Evolutionary conservation across 441 rosid genomes (phyloP).

Genomic region (Breynia disticha): DNA sequence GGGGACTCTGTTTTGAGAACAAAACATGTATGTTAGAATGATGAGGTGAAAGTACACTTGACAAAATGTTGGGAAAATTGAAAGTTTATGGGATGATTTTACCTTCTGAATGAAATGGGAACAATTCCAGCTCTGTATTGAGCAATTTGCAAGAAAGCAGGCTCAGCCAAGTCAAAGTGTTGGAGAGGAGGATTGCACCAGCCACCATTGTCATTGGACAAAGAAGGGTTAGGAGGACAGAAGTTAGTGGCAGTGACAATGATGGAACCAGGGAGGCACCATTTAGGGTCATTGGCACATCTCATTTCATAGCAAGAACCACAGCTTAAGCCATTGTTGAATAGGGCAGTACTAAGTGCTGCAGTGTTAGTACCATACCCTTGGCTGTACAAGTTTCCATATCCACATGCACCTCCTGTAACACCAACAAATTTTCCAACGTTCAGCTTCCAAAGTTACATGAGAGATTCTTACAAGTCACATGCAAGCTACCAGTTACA

Average conservation of each 20-base stretch:
- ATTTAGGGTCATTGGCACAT: constrained; percentile 60
- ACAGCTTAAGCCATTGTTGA: constrained; percentile 86
- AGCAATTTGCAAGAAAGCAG: constrained; percentile 82
- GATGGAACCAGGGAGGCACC: constrained; percentile 77
- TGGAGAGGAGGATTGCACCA: constrained; percentile 98
- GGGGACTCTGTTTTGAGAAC: constrained; percentile 24
- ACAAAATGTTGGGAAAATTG: too few species aligned
- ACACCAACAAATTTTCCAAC: background rate
- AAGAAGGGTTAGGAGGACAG: constrained; percentile 76
- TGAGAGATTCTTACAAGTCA: too few species aligned
- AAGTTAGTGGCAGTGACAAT: constrained; percentile 85
- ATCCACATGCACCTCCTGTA: constrained; percentile 97
- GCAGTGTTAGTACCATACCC: constrained; percentile 95
- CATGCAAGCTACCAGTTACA: too few species aligned
- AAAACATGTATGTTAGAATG: background rate
- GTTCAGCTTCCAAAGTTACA: background rate
- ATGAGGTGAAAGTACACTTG: too few species aligned
- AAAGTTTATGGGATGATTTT: constrained; percentile 3
- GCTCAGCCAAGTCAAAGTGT: constrained; percentile 88
- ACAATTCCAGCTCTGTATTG: constrained; percentile 87
- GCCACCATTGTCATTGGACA: constrained; percentile 76
- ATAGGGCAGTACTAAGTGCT: constrained; percentile 83
- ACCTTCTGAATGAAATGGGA: constrained; percentile 80
- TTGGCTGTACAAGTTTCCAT: constrained; percentile 81
- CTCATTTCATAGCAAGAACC: constrained; percentile 86